phyloP scores from a whole-genome alignment of 176 grass and related monocot genomes.

The Canna indica region DNA sequence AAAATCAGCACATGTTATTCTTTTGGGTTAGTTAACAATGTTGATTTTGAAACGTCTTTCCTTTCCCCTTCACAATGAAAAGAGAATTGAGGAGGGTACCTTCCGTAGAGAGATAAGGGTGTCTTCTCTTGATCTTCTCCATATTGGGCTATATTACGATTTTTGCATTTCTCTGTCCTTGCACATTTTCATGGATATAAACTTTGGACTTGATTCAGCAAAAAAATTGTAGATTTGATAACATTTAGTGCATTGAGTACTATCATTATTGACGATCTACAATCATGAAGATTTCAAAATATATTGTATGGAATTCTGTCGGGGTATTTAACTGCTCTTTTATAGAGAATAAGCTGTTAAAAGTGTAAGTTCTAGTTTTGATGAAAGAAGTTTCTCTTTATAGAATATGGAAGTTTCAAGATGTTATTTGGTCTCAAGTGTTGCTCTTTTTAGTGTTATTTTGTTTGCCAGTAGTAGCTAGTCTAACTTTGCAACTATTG shows the following conservation, averaged over 20 bases:
- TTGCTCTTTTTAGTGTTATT: slow-evolving; percentile 1
- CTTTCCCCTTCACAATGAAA: neutral
- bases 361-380: neutral
- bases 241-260: too few species aligned
- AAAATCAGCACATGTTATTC: neutral
- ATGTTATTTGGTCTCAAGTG: neutral
- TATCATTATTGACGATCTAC: too few species aligned
- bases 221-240: too few species aligned
- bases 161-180: neutral
- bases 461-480: slow-evolving; percentile 3
- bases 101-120: neutral
- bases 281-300: too few species aligned
- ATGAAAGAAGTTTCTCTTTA: neutral
- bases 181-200: neutral
- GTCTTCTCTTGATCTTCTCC: neutral
- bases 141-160: neutral
- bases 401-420: neutral
- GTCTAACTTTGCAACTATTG: slow-evolving; percentile 30
- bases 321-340: neutral
- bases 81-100: neutral
- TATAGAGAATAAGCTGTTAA: neutral
- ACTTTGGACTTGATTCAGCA: too few species aligned
- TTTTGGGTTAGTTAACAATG: neutral
- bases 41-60: neutral
- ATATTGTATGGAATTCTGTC: neutral